Conservation (phyloP, 2,329 filamentous ascomycete genomes). For the Calonectria henricotiae region DNA sequence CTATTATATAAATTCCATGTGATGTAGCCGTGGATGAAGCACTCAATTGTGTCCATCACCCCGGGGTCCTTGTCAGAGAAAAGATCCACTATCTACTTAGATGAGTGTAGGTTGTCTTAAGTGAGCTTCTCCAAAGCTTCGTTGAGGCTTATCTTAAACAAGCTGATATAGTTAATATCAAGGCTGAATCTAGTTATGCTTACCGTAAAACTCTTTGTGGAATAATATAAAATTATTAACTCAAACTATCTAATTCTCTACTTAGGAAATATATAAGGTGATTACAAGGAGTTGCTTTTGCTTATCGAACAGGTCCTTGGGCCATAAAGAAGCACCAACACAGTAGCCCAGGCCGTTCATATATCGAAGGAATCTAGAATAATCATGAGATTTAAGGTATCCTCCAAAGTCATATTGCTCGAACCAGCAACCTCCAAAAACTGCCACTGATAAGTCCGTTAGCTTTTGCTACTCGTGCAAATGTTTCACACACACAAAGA, state of each 20-base stretch:
- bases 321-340: slow-evolving; percentile 5
- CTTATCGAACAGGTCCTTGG: neutral
- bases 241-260: slow-evolving; percentile 6
- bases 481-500: neutral
- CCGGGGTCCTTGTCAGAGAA: neutral
- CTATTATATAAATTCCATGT: neutral
- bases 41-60: slow-evolving; percentile 5
- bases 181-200: neutral
- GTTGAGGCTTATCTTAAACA: neutral
- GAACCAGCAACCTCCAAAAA: slow-evolving; percentile 2
- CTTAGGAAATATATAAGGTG: neutral
- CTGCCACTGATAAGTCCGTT: neutral
- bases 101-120: neutral
- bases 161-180: neutral
- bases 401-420: neutral
- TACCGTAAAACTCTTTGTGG: neutral
- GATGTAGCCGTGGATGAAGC: neutral
- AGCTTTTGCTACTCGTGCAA: slow-evolving; percentile 8
- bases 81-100: neutral
- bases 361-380: neutral
- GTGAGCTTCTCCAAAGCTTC: slow-evolving; percentile 1
- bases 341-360: slow-evolving; percentile 1
- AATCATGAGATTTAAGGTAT: neutral
- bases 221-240: neutral
- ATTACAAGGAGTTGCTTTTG: neutral